Conservation (phyloP, 495 filamentous ascomycete genomes). For the Xylaria venustula region DNA sequence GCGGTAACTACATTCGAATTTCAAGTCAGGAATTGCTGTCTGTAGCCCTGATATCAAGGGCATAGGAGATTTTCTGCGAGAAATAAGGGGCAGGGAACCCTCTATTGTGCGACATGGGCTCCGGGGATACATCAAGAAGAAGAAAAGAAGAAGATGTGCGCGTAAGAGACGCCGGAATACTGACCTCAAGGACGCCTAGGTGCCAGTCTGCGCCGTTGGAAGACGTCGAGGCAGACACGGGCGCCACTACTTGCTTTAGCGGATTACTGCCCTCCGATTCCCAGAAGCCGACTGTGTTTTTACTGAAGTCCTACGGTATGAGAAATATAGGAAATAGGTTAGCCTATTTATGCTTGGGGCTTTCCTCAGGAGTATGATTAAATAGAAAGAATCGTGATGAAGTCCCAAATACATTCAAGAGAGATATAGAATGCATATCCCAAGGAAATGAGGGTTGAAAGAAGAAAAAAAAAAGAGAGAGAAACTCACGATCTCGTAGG, state of each 20-base stretch:
- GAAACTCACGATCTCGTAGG: slow-evolving; percentile 53
- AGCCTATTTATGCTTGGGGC: no score
- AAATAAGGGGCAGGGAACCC: no score
- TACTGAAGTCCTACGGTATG: slow-evolving; percentile 49
- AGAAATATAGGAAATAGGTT: neutral
- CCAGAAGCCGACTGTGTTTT: slow-evolving; percentile 64
- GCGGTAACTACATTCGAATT: slow-evolving; percentile 42
- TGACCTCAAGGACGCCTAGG: slow-evolving; percentile 60
- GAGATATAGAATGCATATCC: neutral
- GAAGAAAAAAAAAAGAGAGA: neutral
- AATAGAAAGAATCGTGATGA: neutral
- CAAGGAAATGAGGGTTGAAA: neutral
- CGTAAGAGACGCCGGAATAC: no score
- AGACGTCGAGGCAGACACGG: slow-evolving; percentile 56
- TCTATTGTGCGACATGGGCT: no score
- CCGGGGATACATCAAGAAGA: no score
- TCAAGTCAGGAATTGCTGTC: neutral
- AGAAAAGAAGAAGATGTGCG: no score
- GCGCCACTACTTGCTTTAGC: slow-evolving; percentile 55
- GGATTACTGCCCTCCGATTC: slow-evolving; percentile 59
- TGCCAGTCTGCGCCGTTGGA: slow-evolving; percentile 76
- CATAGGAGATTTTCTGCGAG: no score
- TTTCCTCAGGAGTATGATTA: neutral
- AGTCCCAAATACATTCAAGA: neutral
- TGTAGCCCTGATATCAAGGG: neutral